Evolutionary conservation across 2,329 filamentous ascomycete species (phyloP), one percentile per base, ranked within the genome.

Genomic region (Oidium heveae): DNA sequence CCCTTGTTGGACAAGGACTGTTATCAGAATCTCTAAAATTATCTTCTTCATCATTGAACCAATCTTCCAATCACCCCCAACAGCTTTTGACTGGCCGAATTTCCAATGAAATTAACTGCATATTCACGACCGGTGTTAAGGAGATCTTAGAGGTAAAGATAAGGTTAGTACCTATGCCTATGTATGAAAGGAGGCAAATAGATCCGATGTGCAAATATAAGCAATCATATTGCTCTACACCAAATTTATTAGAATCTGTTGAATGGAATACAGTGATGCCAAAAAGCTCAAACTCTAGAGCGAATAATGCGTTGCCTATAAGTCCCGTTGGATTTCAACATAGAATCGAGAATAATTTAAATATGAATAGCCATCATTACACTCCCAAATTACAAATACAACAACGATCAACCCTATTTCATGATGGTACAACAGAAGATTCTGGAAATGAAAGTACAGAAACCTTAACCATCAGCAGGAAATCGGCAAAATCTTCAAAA

Each of bases 141-240:
- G 88, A 96, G 68, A 96, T 85, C 0, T 70, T 98, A 56, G 91
- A 98, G 69, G 89, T 98, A 59, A 94, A 84, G 66, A 73, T 98
- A 57, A 87, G 86, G 64, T 73, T 98, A 55, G 82, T 87, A 1
- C 82, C 82, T 16, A 81, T 94, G 4, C 71, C 76, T 6, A 71
- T 71, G 4, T n/a, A 15, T 39, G 37, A 39, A 16, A n/a, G 13
- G 37, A n/a, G n/a, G 7, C n/a, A 15, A 39, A 39, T 9, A 16
- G n/a, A n/a, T 1, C 16, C 1, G 51, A 53, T 15, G 13, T 34
- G 46, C 12, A 50, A 44, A 44, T 44, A 10, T 44, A 44, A 18
- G 12, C 18, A 18, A 22, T 18, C 10, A 12, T 18, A 7, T 7
- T 44, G 18, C 18, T 3, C 18, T 12, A 18, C 16, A 15, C 5